These are phyloP conservation scores for Vitis rotundifolia DNA, from an alignment of 164 flowering plant species.

Conservation along the genomic window DNA sequence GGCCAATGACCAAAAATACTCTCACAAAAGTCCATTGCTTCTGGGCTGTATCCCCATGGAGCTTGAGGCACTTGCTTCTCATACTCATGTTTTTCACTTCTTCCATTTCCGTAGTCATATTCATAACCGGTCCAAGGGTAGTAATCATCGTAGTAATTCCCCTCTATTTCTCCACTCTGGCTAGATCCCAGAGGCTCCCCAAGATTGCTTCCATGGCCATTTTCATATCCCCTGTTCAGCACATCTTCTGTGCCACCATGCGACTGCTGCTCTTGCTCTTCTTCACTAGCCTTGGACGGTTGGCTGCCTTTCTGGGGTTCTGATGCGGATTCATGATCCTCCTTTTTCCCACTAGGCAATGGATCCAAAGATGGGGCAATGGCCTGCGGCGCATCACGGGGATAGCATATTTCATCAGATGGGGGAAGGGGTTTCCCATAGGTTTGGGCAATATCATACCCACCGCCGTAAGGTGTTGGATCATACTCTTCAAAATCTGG, in stretches of 20 bases:
- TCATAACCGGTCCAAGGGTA: constrained; percentile 8
- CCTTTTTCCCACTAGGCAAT: constrained; percentile 19
- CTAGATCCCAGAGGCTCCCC: not conserved
- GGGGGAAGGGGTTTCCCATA: constrained; percentile 81
- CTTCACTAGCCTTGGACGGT: constrained; percentile 7
- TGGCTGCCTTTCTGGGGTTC: constrained; percentile 7
- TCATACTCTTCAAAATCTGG: constrained; percentile 59
- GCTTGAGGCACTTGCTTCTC: constrained; percentile 20
- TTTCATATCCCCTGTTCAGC: not conserved
- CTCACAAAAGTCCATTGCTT: constrained; percentile 49
- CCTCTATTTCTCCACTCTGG: constrained; percentile 4
- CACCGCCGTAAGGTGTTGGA: constrained; percentile 81
- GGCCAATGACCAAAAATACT: constrained; percentile 62
- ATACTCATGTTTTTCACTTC: constrained; percentile 11
- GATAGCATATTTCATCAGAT: constrained; percentile 66
- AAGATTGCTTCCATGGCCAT: not conserved
- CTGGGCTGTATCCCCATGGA: constrained; percentile 44
- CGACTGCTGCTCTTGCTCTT: not conserved
- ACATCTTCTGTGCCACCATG: not conserved
- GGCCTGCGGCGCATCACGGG: constrained; percentile 28
- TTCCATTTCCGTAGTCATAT: constrained; percentile 9
- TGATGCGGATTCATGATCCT: constrained; percentile 6
- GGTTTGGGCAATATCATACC: constrained; percentile 48
- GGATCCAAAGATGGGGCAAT: constrained; percentile 10
- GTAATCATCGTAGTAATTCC: not conserved